Evolutionary conservation across 2,329 filamentous ascomycete genomes (phyloP), one percentile per base, ranked within the genome.

Genomic region (Colletotrichum filicis): DNA sequence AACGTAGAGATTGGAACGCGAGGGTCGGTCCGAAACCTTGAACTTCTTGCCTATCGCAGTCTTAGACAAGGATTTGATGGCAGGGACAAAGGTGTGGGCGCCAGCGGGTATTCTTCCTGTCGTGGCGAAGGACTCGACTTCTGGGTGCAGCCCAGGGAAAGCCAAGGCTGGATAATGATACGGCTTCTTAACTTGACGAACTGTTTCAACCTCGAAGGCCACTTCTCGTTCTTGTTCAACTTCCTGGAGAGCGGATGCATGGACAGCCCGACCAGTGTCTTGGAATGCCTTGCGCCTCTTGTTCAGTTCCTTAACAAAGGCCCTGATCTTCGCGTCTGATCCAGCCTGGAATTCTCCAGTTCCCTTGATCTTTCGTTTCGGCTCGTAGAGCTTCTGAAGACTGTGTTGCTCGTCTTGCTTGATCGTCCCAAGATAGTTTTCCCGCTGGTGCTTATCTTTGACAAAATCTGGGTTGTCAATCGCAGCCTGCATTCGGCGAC

Each of bases 151-250:
- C 0, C 85, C 84, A 0, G 83, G 79, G 52, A 88, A 88, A 0
- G 73, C 71, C 0, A 85, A 77, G 0, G 88, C 77, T 0, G 75
- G 76, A 69, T 84, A 86, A 0, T 83, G 78, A 0, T 79, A 49
- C 0, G 85, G 86, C 32, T 83, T 86, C 76, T 91, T 86, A 2
- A 87, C 81, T 74, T 91, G 85, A 0, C 90, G 87, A 0, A 91
- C 85, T 7, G 85, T 81, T 69, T 92, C 89, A 0, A 92, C 85
- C 74, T 92, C 87, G 19, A 87, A 84, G 3, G 88, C 89, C 0
- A 92, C 85, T 73, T 92, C 90, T 19, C 90, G 82, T 74, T 92
- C 89, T 71, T 88, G 86, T 52, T 88, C 87, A 0, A 88, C 91
- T 67, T 93, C 91, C 60, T 92, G 85, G 0, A 93, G 79, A 0